Base-by-base conservation (phyloP, 345 rosid genomes). In the Pugionium cornutum region DNA sequence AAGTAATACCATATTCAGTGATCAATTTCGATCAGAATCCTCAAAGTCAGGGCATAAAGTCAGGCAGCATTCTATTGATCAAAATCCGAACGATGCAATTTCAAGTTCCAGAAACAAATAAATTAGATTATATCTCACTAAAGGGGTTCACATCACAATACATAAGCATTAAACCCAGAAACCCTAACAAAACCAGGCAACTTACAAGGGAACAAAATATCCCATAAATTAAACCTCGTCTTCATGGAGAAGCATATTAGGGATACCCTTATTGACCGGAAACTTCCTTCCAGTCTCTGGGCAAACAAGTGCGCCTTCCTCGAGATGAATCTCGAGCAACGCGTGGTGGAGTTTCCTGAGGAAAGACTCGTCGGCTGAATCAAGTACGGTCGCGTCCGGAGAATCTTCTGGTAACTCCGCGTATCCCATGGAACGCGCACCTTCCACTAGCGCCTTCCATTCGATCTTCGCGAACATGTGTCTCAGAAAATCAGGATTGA, bases 171-270 rank as follows among this genome's bases (percentile, higher is more conserved):
- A 4, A 53, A 26, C 29, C 36, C 53, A 64, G 53, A 53, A 66
- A 35, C 37, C 36, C 62, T 55, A 66, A 45, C 28, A 55, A 43
- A 42, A 36, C 2, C 36, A 18, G 18, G 18, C 18, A 18, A 18
- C 18, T 18, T 18, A 18, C 18, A 18, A 18, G 18, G 18, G 6
- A 18, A 60, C 49, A 11, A 33, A 0, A 11, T 8, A 40, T 26
- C 7, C 26, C 18, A 18, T 18, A 18, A 67, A 67, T 85, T 44
- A 73, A 68, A 94, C 97, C 84, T 94, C 96, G 55, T 94, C 97
- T 64, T 89, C 96, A n/a, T 82, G 97, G 8, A 94, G 97, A 75
- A 90, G 89, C 97, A 94, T 88, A 70, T 88, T 90, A 5, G 97
- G 99, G 44, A 94, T 88, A 4, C 96, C 97, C 58, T 86, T 90